These are phyloP conservation scores for Fusarium sp. DNA, from an alignment of 2,329 filamentous ascomycete species.

Conservation along the genomic window DNA sequence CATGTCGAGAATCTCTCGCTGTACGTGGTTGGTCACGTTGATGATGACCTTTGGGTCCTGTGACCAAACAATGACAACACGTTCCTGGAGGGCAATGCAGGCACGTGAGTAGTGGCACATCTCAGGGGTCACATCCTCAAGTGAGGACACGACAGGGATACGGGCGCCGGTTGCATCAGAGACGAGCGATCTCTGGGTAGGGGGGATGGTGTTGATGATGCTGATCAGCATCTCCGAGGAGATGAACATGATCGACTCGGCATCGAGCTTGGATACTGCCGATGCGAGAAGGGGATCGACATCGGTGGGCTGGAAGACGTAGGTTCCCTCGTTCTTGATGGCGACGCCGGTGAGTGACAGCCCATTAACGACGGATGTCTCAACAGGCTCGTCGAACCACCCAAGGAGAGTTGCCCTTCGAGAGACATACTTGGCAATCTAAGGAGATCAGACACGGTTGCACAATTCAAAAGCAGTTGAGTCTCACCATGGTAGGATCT, in stretches of 20 bases:
- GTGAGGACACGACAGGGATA: conserved; percentile 31
- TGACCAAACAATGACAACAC: conserved; percentile 41
- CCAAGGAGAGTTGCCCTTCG: conserved; percentile 43
- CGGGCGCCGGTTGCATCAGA: conserved; percentile 40
- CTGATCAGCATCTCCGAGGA: conserved; percentile 37
- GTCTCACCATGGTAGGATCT: neutral
- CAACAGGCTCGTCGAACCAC: conserved; percentile 42
- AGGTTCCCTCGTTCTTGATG: conserved; percentile 35
- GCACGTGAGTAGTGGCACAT: conserved; percentile 30
- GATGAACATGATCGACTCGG: conserved; percentile 40
- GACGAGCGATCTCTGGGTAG: conserved; percentile 26
- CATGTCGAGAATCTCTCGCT: conserved; percentile 41
- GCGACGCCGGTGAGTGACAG: conserved; percentile 43
- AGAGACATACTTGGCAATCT: conserved; percentile 44
- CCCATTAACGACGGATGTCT: conserved; percentile 36
- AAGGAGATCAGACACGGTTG: neutral
- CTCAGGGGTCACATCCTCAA: conserved; percentile 30
- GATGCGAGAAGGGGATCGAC: conserved; percentile 33
- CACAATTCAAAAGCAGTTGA: neutral
- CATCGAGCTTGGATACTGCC: conserved; percentile 33
- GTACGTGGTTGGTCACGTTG: conserved; percentile 40
- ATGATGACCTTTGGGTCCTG: conserved; percentile 38
- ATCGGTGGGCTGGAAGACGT: conserved; percentile 38
- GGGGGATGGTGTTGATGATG: conserved; percentile 38
- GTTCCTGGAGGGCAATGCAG: conserved; percentile 40